A percentile compares a stretch with the other conserved stretches of the same genome.
These are phyloP conservation scores for Coemansia sp. DNA, from an alignment of 192 early-diverging fungal genomes.

Conservation along the genomic window DNA sequence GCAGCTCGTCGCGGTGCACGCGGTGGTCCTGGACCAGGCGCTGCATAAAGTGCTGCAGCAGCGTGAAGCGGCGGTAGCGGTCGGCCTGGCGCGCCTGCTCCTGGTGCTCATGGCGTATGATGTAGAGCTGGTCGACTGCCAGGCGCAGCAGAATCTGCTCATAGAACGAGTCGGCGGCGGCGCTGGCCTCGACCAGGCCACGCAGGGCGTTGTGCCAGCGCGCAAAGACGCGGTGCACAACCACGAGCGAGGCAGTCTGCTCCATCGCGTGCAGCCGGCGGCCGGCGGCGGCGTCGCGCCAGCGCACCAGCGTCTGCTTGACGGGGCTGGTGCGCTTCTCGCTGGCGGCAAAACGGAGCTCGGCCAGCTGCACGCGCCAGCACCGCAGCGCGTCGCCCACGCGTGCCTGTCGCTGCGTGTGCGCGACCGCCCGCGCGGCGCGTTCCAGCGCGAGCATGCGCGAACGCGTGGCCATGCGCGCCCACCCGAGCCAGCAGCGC, in stretches of 20 bases:
- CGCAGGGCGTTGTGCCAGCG: not conserved
- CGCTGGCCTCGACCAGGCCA: not conserved
- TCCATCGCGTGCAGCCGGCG: too few relatives aligned
- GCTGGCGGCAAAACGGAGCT: not conserved
- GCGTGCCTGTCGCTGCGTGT: not conserved
- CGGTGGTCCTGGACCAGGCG: not conserved
- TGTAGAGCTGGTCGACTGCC: slow-evolving; percentile 2
- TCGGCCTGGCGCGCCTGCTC: not conserved
- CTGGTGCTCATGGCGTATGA: too few relatives aligned
- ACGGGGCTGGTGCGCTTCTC: not conserved
- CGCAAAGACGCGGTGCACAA: too few relatives aligned
- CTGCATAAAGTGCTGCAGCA: not conserved
- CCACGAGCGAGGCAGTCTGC: too few relatives aligned
- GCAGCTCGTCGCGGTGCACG: slow-evolving; percentile 7
- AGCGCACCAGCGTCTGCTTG: slow-evolving; percentile 2
- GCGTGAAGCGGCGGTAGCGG: not conserved
- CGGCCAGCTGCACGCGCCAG: slow-evolving; percentile 6
- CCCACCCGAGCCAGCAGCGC: slow-evolving; percentile 1
- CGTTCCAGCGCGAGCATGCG: not conserved
- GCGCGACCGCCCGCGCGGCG: not conserved
- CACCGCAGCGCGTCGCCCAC: not conserved
- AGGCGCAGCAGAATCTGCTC: not conserved
- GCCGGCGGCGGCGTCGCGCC: slow-evolving; percentile 7
- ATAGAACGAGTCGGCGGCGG: slow-evolving; percentile 13
- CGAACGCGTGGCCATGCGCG: not conserved